phyloP scores from a whole-genome alignment of 805 yeast species.

The Metschnikowia baotianmanensis region DNA sequence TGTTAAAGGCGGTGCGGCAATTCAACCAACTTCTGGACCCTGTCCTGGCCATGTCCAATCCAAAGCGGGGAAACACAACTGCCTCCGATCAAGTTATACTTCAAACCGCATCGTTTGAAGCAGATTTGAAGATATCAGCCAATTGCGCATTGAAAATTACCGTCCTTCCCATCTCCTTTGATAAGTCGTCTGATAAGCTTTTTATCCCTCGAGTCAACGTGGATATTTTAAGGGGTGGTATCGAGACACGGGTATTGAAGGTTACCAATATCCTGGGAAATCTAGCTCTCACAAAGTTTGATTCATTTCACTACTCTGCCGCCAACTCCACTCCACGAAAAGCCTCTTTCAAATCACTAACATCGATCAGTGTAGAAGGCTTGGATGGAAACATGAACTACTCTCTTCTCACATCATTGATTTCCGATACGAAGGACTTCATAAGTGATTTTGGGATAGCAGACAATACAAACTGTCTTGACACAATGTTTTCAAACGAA shows the following conservation, averaged over 20 bases:
- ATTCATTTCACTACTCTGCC: conserved; percentile 5
- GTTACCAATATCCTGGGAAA: conserved; percentile 27
- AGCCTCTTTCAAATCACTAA: not conserved
- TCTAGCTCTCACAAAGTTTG: conserved; percentile 27
- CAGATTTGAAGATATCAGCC: conserved; percentile 23
- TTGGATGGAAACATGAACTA: too few relatives aligned
- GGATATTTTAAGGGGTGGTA: not conserved
- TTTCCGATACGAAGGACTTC: conserved; percentile 1
- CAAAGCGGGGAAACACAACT: not conserved
- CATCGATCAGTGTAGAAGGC: conserved; percentile 16
- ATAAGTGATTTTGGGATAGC: not conserved
- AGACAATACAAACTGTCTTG: conserved; percentile 4
- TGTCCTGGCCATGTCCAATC: conserved; percentile 1
- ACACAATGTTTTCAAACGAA: not conserved
- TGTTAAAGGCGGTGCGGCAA: conserved; percentile 3
- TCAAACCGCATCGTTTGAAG: conserved; percentile 39
- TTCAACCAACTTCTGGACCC: conserved; percentile 4
- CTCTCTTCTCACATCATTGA: not conserved
- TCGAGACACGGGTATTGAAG: conserved; percentile 18
- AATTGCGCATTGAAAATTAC: conserved; percentile 22
- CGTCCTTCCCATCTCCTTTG: conserved; percentile 46
- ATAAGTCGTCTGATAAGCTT: conserved; percentile 31
- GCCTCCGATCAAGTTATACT: conserved; percentile 26
- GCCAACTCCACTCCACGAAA: conserved; percentile 4
- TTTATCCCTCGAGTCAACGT: conserved; percentile 31